Evolutionary conservation across 2,329 filamentous ascomycete genomes (phyloP).

Genomic region (Pseudogymnoascus sp.): DNA sequence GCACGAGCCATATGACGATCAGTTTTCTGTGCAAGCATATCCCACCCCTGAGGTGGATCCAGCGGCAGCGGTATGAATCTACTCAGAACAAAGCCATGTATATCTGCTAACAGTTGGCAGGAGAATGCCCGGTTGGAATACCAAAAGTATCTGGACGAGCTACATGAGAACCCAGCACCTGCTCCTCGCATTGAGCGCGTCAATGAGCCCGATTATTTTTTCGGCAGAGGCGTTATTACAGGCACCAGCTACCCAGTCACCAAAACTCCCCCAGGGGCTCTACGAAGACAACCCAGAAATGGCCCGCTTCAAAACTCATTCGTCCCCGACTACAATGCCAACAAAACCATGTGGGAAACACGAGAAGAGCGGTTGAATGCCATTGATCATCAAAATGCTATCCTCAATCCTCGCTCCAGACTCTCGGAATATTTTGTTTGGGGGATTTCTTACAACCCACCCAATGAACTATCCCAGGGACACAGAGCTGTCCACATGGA

Average conservation of each 20-base stretch:
- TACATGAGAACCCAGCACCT: neutral
- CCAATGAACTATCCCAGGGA: neutral
- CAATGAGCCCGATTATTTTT: neutral
- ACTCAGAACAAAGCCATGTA: neutral
- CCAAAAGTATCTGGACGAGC: neutral
- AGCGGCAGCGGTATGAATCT: neutral
- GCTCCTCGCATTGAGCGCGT: neutral
- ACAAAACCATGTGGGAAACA: neutral
- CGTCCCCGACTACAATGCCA: neutral
- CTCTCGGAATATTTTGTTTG: conserved; percentile 1
- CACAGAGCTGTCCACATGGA: neutral
- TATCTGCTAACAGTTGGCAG: neutral
- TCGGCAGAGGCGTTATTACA: neutral
- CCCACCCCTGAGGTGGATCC: neutral
- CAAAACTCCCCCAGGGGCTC: neutral
- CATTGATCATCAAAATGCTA: neutral
- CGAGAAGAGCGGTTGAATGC: neutral
- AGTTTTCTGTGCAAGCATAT: neutral
- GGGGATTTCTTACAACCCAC: neutral
- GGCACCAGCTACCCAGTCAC: neutral
- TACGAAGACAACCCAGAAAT: neutral
- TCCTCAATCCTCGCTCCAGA: neutral
- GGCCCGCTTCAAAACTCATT: neutral
- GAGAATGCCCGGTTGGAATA: neutral
- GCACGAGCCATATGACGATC: neutral